phyloP scores from a whole-genome alignment of 352 stramenopile species.

The Pelagophyceae sp. region DNA sequence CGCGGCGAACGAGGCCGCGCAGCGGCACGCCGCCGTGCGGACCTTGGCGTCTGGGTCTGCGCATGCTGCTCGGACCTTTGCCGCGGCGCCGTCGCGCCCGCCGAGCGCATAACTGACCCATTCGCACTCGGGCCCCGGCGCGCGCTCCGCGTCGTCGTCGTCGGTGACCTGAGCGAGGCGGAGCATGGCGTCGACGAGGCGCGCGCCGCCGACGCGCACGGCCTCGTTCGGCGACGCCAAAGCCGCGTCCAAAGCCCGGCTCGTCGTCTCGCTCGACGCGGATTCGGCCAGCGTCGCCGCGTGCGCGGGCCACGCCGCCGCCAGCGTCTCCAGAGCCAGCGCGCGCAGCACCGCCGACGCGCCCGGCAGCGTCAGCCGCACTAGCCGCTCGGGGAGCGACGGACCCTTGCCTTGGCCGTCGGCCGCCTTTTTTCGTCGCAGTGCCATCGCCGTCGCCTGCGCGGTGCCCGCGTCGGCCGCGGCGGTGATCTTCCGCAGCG shows the following conservation, averaged over 20 bases:
- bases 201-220: neutral
- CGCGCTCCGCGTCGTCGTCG: neutral
- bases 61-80: neutral
- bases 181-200: neutral
- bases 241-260: neutral
- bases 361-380: neutral
- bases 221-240: neutral
- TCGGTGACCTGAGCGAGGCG: neutral
- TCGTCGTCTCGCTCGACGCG: neutral
- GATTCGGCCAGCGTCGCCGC: neutral
- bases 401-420: too few species aligned
- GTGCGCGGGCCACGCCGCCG: neutral
- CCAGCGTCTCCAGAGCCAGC: neutral
- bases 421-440: too few species aligned
- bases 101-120: neutral
- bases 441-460: neutral
- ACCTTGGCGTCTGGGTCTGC: neutral
- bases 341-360: neutral
- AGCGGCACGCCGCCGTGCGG: neutral
- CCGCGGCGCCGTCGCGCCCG: too few species aligned
- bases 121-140: too few species aligned
- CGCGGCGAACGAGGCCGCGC: neutral
- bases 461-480: neutral
- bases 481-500: neutral
- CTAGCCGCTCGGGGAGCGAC: neutral